Conservation (phyloP, 2,329 filamentous ascomycete genomes). For the Exophiala oligosperma region DNA sequence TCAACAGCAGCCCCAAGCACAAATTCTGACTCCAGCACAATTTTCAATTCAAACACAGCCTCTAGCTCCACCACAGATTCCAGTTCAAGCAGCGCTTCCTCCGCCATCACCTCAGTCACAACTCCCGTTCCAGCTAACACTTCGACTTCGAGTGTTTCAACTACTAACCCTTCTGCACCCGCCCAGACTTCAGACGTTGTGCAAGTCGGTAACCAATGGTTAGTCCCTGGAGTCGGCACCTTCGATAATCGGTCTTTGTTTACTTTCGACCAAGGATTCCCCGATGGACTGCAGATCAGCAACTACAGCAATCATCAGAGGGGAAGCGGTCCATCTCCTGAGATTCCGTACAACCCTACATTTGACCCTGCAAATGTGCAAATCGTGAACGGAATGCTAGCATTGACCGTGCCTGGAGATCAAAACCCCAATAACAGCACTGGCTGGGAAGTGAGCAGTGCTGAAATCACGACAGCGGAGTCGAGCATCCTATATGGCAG, state of each 20-base stretch:
- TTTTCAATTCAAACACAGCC: too few relatives aligned
- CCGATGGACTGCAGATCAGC: slow-evolving; percentile 22
- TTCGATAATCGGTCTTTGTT: slow-evolving; percentile 23
- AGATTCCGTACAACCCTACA: slow-evolving; percentile 19
- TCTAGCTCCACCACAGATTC: too few relatives aligned
- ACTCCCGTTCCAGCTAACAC: too few relatives aligned
- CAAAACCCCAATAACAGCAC: slow-evolving; percentile 10
- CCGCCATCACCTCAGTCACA: too few relatives aligned
- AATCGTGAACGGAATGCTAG: slow-evolving; percentile 16
- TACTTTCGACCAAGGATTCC: slow-evolving; percentile 20
- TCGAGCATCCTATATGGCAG: slow-evolving; percentile 27
- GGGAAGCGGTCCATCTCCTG: not conserved
- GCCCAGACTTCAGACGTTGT: not conserved
- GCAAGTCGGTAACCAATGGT: slow-evolving; percentile 13
- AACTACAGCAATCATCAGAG: slow-evolving; percentile 18
- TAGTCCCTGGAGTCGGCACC: slow-evolving; percentile 20
- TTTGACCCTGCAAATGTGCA: slow-evolving; percentile 25
- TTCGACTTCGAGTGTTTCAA: not conserved
- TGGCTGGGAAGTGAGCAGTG: slow-evolving; percentile 20
- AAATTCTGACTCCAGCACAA: too few relatives aligned
- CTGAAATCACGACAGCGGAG: slow-evolving; percentile 22
- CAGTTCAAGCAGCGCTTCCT: too few relatives aligned
- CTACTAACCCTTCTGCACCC: not conserved
- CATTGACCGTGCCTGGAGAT: slow-evolving; percentile 23
- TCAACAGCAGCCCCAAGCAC: too few relatives aligned